These are phyloP conservation scores for Pleurotus citrinopileatus DNA, from an alignment of 768 basidiomycete species.

Conservation along the genomic window DNA sequence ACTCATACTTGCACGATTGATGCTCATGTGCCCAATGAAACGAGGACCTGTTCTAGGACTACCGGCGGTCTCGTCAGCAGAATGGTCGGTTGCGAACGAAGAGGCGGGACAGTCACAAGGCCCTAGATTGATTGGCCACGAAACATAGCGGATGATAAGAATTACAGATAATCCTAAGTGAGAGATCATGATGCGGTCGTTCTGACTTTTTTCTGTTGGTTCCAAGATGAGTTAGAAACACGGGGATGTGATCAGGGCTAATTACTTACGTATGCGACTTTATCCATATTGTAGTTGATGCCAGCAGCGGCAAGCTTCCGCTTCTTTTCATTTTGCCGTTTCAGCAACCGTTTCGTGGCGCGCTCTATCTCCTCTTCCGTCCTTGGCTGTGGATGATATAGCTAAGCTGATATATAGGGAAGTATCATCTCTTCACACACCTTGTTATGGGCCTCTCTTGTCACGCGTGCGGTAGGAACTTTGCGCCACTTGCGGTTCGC, in stretches of 20 bases:
- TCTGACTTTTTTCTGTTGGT: conserved; percentile 1
- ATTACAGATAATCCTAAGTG: no score
- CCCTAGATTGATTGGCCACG: no score
- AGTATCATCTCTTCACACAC: conserved; percentile 32
- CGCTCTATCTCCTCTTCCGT: conserved; percentile 66
- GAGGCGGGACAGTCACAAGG: no score
- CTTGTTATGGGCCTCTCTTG: conserved; percentile 78
- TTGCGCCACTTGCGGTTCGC: conserved; percentile 88
- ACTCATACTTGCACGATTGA: no score
- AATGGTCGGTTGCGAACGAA: no score
- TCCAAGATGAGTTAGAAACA: no score
- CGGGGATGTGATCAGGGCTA: neutral
- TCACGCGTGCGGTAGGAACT: conserved; percentile 72
- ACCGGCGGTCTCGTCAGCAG: no score
- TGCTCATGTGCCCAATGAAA: no score
- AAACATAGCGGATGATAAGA: no score
- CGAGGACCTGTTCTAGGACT: no score
- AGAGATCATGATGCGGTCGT: neutral
- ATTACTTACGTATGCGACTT: conserved; percentile 76
- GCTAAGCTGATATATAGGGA: neutral
- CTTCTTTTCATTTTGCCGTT: conserved; percentile 74
- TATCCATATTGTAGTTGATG: conserved; percentile 83
- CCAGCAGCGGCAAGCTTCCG: conserved; percentile 76
- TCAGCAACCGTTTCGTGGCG: conserved; percentile 66
- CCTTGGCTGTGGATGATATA: conserved; percentile 48